Evolutionary conservation across 441 rosid genomes (phyloP), one percentile per base, ranked within the genome.

Genomic region (Macaranga tanarius): DNA sequence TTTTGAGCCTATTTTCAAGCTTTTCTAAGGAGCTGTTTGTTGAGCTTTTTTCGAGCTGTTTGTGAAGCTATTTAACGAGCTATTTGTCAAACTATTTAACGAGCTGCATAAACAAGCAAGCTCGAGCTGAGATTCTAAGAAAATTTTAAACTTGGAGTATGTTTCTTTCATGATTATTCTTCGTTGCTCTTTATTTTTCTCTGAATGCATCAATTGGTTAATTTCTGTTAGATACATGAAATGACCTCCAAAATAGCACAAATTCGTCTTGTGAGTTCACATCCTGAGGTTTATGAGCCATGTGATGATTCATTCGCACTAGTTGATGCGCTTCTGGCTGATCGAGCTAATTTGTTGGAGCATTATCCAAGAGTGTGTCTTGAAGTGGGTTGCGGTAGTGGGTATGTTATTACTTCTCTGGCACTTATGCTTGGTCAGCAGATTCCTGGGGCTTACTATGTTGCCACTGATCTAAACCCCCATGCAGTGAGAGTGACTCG

Each of bases 341-440:
- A 93, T 70, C 78, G 79, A 61, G 68, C 76, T 23, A 84, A 93
- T 68, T 71, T 93, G 26, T 54, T 91, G 69, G 84, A 81, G 28
- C 97, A 87, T 74, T 74, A 74, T 57, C 98, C 98, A 0, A 76
- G 77, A 51, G 13, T 95, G 40, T 93, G 97, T 76, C 73, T 93
- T 87, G 99, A 93, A 83, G 75, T 95, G 17, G 98, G 97, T 61
- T 91, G 92, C 19, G 98, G 98, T 59, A 95, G 98, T 71, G 99
- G 99, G 7, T 95, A 93, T 76, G 97, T 91, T 65, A 88, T 95
- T 68, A 86, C 98, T 60, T 95, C 98, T 34, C 81, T 95, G 19
- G 93, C 93, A 20, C 95, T 91, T 48, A 86, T 95, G 72, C 97
- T 95, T 2, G 75, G 82, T 63, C 65, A 80, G 26, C 82, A 85